phyloP scores from a whole-genome alignment of 164 flowering plant species.

The Berberis thunbergii region DNA sequence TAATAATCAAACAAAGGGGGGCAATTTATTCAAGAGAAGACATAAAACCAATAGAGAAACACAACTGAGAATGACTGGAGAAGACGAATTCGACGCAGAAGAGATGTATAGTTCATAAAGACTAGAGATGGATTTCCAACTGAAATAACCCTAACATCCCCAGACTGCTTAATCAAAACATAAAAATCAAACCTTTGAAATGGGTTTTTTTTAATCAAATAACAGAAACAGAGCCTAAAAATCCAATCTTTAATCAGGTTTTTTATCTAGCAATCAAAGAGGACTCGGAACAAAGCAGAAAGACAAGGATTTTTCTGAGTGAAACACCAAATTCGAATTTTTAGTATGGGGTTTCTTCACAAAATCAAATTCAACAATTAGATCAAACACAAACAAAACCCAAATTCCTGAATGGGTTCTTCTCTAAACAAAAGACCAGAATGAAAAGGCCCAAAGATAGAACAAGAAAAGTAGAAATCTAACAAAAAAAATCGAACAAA shows the following conservation, averaged over 20 bases:
- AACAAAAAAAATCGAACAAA: neutral
- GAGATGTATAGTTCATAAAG: conserved; percentile 23
- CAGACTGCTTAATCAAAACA: neutral
- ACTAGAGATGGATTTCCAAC: conserved; percentile 7
- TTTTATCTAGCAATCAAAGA: too few species aligned
- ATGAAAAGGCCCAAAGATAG: neutral
- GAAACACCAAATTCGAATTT: neutral
- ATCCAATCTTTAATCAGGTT: neutral
- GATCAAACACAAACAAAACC: neutral
- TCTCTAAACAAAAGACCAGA: neutral
- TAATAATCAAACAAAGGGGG: too few species aligned
- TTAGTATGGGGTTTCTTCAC: neutral
- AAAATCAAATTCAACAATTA: neutral
- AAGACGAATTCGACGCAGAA: conserved; percentile 30
- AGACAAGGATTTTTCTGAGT: neutral
- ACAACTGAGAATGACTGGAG: conserved; percentile 64
- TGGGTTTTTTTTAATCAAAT: neutral
- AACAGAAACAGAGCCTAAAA: neutral
- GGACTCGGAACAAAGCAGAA: too few species aligned
- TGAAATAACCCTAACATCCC: conserved; percentile 7
- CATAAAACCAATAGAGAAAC: conserved; percentile 63
- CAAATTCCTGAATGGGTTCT: neutral
- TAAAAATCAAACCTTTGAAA: conserved; percentile 1
- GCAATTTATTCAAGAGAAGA: conserved; percentile 28
- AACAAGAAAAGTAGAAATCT: neutral